A percentile compares a stretch with the other conserved stretches of the same genome.
These are phyloP conservation scores for Podospora australis DNA, from an alignment of 495 filamentous ascomycete species.

Conservation along the genomic window DNA sequence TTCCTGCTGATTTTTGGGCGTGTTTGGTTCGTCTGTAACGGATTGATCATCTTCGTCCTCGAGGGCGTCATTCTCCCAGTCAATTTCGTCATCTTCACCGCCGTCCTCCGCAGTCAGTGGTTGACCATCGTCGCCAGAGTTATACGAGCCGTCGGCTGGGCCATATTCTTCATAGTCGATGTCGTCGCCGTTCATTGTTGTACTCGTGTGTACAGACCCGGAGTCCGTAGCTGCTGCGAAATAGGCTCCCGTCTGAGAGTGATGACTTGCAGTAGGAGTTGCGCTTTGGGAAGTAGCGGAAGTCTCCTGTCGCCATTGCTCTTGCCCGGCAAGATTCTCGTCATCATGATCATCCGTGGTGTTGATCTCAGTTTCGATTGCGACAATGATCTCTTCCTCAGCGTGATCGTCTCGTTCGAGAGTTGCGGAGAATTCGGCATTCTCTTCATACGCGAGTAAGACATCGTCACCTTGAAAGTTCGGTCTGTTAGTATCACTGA, in stretches of 20 bases:
- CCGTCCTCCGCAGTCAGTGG: conserved; percentile 1
- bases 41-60: conserved; percentile 20
- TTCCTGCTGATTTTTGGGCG: conserved; percentile 17
- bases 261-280: conserved; percentile 10
- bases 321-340: background rate
- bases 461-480: conserved; percentile 17
- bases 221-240: conserved; percentile 4
- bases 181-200: conserved; percentile 41
- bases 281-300: conserved; percentile 2
- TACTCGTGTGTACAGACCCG: conserved; percentile 28
- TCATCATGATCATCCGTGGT: background rate
- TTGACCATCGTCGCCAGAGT: conserved; percentile 7
- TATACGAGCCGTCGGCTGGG: conserved; percentile 11
- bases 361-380: background rate
- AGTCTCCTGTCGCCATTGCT: background rate
- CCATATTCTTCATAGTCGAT: conserved; percentile 42
- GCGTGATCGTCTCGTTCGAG: conserved; percentile 10
- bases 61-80: conserved; percentile 37
- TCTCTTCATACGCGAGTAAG: conserved; percentile 10
- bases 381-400: conserved; percentile 1
- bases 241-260: background rate
- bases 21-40: conserved; percentile 21
- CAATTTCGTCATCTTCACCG: conserved; percentile 34
- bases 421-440: conserved; percentile 1
- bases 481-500: conserved; percentile 16